A percentile compares a stretch with the other conserved stretches of the same genome.
Evolutionary conservation across 2,329 filamentous ascomycete genomes (phyloP).

Genomic region (Nannizzia gypsea): DNA sequence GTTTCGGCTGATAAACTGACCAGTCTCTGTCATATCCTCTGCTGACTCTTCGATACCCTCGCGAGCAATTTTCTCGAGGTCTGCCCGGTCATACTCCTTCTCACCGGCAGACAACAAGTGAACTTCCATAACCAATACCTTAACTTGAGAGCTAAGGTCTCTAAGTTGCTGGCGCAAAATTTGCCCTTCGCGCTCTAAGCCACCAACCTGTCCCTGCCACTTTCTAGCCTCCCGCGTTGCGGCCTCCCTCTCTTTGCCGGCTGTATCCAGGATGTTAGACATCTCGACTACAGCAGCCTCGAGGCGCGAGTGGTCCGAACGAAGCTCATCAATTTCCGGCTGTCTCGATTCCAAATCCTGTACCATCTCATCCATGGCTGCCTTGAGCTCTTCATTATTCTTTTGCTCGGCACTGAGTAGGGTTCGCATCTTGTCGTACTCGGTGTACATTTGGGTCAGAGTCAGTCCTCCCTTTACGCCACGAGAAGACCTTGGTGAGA

Average conservation of each 20-base stretch:
- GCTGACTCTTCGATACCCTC: slow-evolving; percentile 63
- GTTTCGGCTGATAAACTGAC: slow-evolving; percentile 77
- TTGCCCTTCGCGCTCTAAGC: slow-evolving; percentile 52
- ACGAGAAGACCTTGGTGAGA: slow-evolving; percentile 44
- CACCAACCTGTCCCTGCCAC: slow-evolving; percentile 59
- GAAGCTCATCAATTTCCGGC: slow-evolving; percentile 77
- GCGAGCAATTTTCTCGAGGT: slow-evolving; percentile 64
- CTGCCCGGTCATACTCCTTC: slow-evolving; percentile 59
- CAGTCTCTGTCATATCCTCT: slow-evolving; percentile 69
- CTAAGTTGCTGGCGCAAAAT: slow-evolving; percentile 78
- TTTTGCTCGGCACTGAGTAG: slow-evolving; percentile 62
- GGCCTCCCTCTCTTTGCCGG: slow-evolving; percentile 65
- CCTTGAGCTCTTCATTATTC: slow-evolving; percentile 59
- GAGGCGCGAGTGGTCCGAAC: slow-evolving; percentile 67
- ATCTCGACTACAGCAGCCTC: slow-evolving; percentile 72
- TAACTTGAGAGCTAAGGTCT: slow-evolving; percentile 80
- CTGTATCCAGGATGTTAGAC: slow-evolving; percentile 70
- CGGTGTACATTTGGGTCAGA: slow-evolving; percentile 52
- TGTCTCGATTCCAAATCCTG: slow-evolving; percentile 71
- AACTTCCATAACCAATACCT: slow-evolving; percentile 77
- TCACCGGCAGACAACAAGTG: slow-evolving; percentile 67
- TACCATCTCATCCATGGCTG: slow-evolving; percentile 75
- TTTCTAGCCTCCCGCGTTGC: slow-evolving; percentile 69
- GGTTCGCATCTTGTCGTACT: slow-evolving; percentile 53
- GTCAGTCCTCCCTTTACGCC: slow-evolving; percentile 42